Conservation (phyloP, 2,329 filamentous ascomycete species). For the Sporothrix variecibatus region DNA sequence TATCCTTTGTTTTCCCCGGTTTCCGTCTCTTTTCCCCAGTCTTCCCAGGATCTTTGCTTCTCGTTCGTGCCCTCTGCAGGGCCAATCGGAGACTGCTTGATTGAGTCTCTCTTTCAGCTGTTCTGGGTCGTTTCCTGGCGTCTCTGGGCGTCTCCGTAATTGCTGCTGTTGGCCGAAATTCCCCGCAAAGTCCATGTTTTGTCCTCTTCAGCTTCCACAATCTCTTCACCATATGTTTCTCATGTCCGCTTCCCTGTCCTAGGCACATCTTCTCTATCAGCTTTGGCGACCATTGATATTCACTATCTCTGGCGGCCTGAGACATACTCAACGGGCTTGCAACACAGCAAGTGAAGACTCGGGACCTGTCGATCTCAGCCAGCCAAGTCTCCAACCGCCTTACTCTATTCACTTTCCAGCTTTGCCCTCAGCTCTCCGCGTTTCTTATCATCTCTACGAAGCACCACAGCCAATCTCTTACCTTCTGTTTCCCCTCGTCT, state of each 20-base stretch:
- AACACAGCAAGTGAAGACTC: background rate
- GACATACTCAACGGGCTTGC: no score
- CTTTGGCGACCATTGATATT: background rate
- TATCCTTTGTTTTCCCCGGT: background rate
- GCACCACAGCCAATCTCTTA: background rate
- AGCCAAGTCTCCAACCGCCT: background rate
- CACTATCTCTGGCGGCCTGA: no score
- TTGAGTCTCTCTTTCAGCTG: background rate
- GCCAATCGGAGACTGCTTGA: background rate
- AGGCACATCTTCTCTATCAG: background rate
- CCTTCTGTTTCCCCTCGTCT: background rate
- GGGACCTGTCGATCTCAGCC: background rate
- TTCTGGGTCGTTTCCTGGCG: background rate
- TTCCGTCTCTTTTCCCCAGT: background rate
- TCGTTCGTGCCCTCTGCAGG: background rate
- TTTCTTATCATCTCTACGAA: background rate
- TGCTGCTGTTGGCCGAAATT: background rate
- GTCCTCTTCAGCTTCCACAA: background rate
- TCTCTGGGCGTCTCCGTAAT: background rate
- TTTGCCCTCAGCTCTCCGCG: background rate
- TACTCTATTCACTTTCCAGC: background rate
- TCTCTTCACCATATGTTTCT: background rate
- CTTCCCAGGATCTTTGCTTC: background rate
- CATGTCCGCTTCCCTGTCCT: background rate
- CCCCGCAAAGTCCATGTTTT: background rate